Evolutionary conservation across 371 early-diverging fungal species (phyloP), one percentile per base, ranked within the genome.

Genomic region (Lichtheimia ornata): DNA sequence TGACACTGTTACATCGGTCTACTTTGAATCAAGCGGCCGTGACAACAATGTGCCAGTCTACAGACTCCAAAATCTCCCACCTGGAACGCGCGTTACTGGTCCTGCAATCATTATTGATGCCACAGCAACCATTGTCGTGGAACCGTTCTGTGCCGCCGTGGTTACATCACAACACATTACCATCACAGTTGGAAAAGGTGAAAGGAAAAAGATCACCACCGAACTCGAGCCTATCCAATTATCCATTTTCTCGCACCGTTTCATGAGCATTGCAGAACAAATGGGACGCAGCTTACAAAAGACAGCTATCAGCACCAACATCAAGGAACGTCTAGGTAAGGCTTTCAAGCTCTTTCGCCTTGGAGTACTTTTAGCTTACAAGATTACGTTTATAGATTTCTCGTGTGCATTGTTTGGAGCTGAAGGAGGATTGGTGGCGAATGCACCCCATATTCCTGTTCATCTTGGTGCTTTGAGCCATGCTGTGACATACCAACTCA

Each of bases 251-350:
- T 90, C 92, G 0, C 96, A 97, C 76, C 87, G 98, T 3, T 98
- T 98, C 66, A 98, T 98, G 98, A 86, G 88, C 58, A 97, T 98
- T 72, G 98, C 97, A 13, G 97, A 97, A 67, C 96, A 97, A 74
- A 97, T 97, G 98, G 98, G 98, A 14, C 82, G 91, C 18, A 94
- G 96, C 4, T 71, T 97, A 20, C 94, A 96, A 72, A 93, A 95
- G 74, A 98, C 98, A 0, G 84, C 96, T 24, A 91, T 97, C 41
- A 93, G 93, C 27, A 96, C 97, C 22, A 98, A 98, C 61, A 97
- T 98, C 72, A 98, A 98, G 69, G 98, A 98, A 66, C 88, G 98
- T 24, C 27, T 79, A 24, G 77, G 76, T 71, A 67, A 53, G 57
- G 28, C 5, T 30, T 54, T 28, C 4, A 35, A 9, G n/a, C n/a